These are phyloP conservation scores for Narthecium ossifragum DNA, from an alignment of 106 monocot species.

Conservation along the genomic window DNA sequence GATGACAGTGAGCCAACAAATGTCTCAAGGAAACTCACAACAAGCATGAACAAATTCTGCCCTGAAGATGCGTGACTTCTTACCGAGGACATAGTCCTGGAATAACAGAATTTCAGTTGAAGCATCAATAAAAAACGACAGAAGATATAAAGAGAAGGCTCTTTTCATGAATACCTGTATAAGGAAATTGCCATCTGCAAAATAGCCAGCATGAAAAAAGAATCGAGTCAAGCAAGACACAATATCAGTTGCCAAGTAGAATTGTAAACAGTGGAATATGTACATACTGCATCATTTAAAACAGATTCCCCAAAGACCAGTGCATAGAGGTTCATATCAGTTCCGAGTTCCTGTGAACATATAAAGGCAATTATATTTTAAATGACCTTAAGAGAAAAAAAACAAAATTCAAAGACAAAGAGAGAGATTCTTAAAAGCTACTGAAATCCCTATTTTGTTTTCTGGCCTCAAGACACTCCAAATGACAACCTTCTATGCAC, in stretches of 20 bases:
- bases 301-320: conserved; percentile 99
- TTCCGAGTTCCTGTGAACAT: conserved; percentile 77
- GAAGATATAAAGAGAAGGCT: too few relatives aligned
- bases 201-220: background rate
- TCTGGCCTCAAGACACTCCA: too few relatives aligned
- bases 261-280: background rate
- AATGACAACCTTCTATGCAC: too few relatives aligned
- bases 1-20: conserved; percentile 94
- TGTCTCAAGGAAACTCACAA: conserved; percentile 87
- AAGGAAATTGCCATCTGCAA: conserved; percentile 97
- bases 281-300: conserved; percentile 91
- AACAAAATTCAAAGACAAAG: too few relatives aligned
- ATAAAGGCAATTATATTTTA: background rate
- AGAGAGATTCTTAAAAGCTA: too few relatives aligned
- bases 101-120: too few relatives aligned
- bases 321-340: conserved; percentile 91
- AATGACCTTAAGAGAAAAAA: too few relatives aligned
- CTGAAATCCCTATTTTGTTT: too few relatives aligned
- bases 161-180: conserved; percentile 97
- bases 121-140: too few relatives aligned
- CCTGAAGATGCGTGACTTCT: conserved; percentile 68
- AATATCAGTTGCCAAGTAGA: background rate
- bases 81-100: conserved; percentile 91
- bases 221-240: conserved; percentile 4
- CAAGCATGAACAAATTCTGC: conserved; percentile 51